phyloP scores from a whole-genome alignment of 805 yeast species.

The Candida wancherniae region DNA sequence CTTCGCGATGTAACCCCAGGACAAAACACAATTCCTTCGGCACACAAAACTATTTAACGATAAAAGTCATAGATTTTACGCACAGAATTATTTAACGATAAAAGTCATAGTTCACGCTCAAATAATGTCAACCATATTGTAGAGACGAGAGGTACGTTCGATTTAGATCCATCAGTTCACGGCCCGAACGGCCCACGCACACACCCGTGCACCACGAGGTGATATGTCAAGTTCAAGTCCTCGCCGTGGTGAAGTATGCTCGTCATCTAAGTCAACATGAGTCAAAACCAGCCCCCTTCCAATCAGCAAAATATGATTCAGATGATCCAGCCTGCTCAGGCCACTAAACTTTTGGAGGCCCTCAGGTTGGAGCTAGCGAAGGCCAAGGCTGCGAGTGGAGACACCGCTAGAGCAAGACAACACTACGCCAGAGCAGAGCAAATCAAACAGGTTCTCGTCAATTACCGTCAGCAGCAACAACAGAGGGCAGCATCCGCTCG shows the following conservation, averaged over 20 bases:
- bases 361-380: constrained; percentile 52
- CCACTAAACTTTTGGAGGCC: constrained; percentile 56
- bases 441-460: constrained; percentile 55
- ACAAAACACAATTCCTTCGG: too few species aligned
- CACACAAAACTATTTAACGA: too few species aligned
- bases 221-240: background rate
- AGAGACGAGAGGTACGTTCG: too few species aligned
- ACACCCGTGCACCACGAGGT: constrained; percentile 6
- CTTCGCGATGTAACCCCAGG: constrained; percentile 39
- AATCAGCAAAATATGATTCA: constrained; percentile 14
- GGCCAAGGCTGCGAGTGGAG: constrained; percentile 56
- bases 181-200: background rate
- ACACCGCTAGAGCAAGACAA: constrained; percentile 49
- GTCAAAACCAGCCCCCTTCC: constrained; percentile 12
- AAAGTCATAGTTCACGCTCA: too few species aligned
- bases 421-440: constrained; percentile 59
- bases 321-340: constrained; percentile 44
- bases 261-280: too few species aligned
- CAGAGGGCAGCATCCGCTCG: constrained; percentile 22
- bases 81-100: too few species aligned
- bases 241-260: too few species aligned
- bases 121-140: too few species aligned
- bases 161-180: too few species aligned
- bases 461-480: constrained; percentile 49
- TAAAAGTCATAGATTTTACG: too few species aligned